Base-by-base conservation (phyloP, 371 early-diverging fungal species). In the Mucor plumbeus region DNA sequence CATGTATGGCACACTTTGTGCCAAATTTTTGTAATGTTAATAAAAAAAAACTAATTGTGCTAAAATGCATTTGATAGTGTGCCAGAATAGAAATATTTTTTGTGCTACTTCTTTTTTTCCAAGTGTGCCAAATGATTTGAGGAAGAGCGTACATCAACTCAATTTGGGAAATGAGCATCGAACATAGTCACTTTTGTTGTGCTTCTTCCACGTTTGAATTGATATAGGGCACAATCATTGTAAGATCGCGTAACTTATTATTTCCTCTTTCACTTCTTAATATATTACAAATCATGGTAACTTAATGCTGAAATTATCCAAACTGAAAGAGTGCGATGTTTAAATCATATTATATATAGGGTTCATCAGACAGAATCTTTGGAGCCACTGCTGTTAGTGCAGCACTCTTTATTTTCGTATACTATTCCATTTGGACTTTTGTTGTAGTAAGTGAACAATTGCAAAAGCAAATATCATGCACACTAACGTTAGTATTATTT, bases 341-440 rank as follows among this genome's bases (percentile, higher is more conserved):
- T 50, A 21, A 50, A 26, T 26, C 7, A 8, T 50, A 3, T 8
- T 7, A 26, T 50, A 26, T 10, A 11, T 26, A 77, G 78, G 70
- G 75, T 40, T 67, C 72, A 50, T 82, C 90, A 65, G 96, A 96
- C 83, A 88, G 89, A 76, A 78, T 91, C 41, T 89, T 95, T 39
- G 96, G 96, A 17, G 92, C 86, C 13, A 77, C 82, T 56, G 83
- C 94, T 26, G 84, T 93, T 59, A 78, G 83, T 14, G 73, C 92
- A 53, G 88, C 91, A 53, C 73, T 87, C 31, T 73, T 87, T 48
- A 90, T 94, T 56, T 95, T 95, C 72, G 68, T 85, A 44, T 96
- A 96, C 75, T 96, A 95, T 79, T 87, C 94, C 14, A 74, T 88
- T 59, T 96, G 96, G 96, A 90, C 92, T 2, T 82, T 96, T 43